These are phyloP conservation scores for Colletotrichum euphorbiae DNA, from an alignment of 2,329 filamentous ascomycete species.

Conservation along the genomic window DNA sequence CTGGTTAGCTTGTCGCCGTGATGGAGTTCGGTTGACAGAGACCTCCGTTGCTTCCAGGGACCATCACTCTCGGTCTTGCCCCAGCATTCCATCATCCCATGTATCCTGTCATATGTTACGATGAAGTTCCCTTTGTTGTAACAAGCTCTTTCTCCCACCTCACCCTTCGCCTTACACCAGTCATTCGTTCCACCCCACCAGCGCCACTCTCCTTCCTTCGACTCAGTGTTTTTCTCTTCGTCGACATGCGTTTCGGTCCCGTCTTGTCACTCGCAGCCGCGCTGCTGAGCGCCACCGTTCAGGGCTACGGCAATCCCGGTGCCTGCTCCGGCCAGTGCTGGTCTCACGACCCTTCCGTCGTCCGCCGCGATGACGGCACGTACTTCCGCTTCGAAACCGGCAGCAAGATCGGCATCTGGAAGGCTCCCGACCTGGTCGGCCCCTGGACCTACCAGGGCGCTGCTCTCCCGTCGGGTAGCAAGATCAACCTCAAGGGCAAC, in stretches of 20 bases:
- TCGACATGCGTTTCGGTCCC: conserved; percentile 28
- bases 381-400: conserved; percentile 59
- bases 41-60: neutral
- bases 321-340: conserved; percentile 53
- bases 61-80: neutral
- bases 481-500: conserved; percentile 54
- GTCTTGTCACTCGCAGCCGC: conserved; percentile 31
- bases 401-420: conserved; percentile 54
- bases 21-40: conserved; percentile 16
- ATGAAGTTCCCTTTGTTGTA: neutral
- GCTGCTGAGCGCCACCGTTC: conserved; percentile 24
- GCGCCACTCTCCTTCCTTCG: neutral
- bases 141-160: neutral
- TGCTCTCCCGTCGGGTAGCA: conserved; percentile 53
- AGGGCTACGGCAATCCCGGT: conserved; percentile 48
- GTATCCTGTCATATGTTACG: conserved; percentile 3
- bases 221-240: neutral
- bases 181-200: neutral
- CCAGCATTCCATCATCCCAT: neutral
- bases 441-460: conserved; percentile 57
- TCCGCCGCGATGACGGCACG: conserved; percentile 53
- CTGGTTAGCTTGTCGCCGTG: conserved; percentile 4
- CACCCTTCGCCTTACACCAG: neutral
- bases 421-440: conserved; percentile 51
- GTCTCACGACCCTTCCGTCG: conserved; percentile 53